Evolutionary conservation across 345 rosid genomes (phyloP).

Genomic region (Raphanus sativus): DNA sequence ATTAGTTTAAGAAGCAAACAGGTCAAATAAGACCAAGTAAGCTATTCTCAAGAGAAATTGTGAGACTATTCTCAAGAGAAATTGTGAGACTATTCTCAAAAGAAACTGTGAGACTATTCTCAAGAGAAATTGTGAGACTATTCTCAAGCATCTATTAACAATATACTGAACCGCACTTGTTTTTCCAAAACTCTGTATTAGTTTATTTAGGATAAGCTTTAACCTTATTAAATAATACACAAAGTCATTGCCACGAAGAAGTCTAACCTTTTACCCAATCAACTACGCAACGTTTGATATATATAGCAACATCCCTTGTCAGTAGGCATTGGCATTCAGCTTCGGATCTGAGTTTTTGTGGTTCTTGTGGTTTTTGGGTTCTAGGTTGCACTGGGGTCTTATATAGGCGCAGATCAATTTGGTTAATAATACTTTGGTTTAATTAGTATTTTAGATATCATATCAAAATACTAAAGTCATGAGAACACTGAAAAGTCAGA

Average conservation of each 20-base stretch:
- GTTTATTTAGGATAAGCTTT: not conserved
- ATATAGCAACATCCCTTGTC: not conserved
- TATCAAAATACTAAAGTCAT: not conserved
- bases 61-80: not conserved
- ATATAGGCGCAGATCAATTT: too few species aligned
- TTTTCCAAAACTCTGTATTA: slow-evolving; percentile 1
- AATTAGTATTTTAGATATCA: too few species aligned
- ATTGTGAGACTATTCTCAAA: not conserved
- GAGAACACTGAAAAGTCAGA: not conserved
- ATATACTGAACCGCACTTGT: not conserved
- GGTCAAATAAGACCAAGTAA: slow-evolving; percentile 1
- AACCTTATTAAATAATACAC: not conserved
- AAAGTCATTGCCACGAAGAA: not conserved
- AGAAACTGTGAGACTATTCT: not conserved
- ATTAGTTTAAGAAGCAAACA: not conserved
- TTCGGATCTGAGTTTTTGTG: too few species aligned
- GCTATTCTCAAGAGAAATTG: not conserved
- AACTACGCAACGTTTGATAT: not conserved
- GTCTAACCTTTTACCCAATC: not conserved
- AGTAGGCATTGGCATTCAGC: too few species aligned
- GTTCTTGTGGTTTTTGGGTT: too few species aligned
- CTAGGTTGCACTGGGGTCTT: too few species aligned
- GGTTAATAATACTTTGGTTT: too few species aligned
- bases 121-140: not conserved
- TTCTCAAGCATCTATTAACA: not conserved